phyloP scores from a whole-genome alignment of 2,329 filamentous ascomycete species.

The Nigrospora oryzae region DNA sequence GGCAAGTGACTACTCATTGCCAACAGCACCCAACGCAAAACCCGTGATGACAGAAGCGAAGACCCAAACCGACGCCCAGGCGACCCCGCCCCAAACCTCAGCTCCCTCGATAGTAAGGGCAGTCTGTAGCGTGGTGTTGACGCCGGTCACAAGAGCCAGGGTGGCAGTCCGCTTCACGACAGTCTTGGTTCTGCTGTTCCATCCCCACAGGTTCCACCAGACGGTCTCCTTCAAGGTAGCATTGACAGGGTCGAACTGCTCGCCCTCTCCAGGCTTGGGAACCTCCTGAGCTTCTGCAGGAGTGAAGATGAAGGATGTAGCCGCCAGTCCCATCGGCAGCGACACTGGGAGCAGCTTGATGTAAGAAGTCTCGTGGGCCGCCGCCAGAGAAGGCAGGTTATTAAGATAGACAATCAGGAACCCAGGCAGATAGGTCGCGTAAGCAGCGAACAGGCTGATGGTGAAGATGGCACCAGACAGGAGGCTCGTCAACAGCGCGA shows the following conservation, averaged over 20 bases:
- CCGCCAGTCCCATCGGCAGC: slow-evolving; percentile 56
- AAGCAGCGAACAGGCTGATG: slow-evolving; percentile 61
- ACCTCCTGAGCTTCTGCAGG: slow-evolving; percentile 49
- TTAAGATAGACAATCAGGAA: slow-evolving; percentile 70
- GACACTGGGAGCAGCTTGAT: slow-evolving; percentile 52
- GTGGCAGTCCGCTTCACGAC: slow-evolving; percentile 56
- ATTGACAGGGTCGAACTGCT: slow-evolving; percentile 52
- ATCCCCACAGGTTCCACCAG: slow-evolving; percentile 65
- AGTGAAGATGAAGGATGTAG: slow-evolving; percentile 70
- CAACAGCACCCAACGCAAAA: slow-evolving; percentile 40
- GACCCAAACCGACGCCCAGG: slow-evolving; percentile 72
- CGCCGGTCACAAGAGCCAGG: slow-evolving; percentile 46
- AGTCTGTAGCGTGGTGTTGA: slow-evolving; percentile 56
- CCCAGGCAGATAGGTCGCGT: slow-evolving; percentile 61
- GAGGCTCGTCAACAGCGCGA: slow-evolving; percentile 56
- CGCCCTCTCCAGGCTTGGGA: slow-evolving; percentile 28
- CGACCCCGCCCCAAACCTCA: slow-evolving; percentile 58
- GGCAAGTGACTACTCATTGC: slow-evolving; percentile 30
- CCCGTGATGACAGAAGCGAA: slow-evolving; percentile 53
- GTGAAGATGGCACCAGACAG: slow-evolving; percentile 68
- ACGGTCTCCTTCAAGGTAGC: slow-evolving; percentile 64
- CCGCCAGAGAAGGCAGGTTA: slow-evolving; percentile 59
- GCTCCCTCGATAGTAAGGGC: slow-evolving; percentile 61
- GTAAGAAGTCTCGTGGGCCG: slow-evolving; percentile 56
- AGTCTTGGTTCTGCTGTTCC: slow-evolving; percentile 51